phyloP scores from a whole-genome alignment of 2,329 filamentous ascomycete genomes.

The Coniella vitis region DNA sequence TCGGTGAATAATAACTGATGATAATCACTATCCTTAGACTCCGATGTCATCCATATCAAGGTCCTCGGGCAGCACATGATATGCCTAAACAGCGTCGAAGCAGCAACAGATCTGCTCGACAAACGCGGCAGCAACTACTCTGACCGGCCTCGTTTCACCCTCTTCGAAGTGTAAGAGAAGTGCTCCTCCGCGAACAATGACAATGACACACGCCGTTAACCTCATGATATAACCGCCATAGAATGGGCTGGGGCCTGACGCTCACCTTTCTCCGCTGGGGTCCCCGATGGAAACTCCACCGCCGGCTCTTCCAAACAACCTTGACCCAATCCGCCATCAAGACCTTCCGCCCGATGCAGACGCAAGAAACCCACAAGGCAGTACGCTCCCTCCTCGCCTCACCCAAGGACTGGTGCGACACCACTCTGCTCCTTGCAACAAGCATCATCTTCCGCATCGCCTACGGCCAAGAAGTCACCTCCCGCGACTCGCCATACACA shows the following conservation, averaged over 20 bases:
- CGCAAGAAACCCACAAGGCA: constrained; percentile 23
- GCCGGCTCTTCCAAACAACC: constrained; percentile 33
- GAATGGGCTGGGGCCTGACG: constrained; percentile 36
- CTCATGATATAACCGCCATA: constrained; percentile 8
- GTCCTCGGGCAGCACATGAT: constrained; percentile 26
- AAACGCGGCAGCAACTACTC: constrained; percentile 30
- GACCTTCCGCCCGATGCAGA: constrained; percentile 28
- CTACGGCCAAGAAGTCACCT: constrained; percentile 20
- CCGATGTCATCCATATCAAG: constrained; percentile 25
- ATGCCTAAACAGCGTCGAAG: constrained; percentile 29
- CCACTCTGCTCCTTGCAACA: constrained; percentile 21
- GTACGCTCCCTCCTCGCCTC: constrained; percentile 20
- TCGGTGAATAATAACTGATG: too few relatives aligned
- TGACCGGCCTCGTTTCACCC: constrained; percentile 32
- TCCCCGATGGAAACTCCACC: constrained; percentile 32
- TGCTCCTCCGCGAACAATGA: not conserved
- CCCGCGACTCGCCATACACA: constrained; percentile 20
- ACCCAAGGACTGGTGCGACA: constrained; percentile 19
- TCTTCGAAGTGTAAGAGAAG: constrained; percentile 25
- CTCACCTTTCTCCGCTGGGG: constrained; percentile 36
- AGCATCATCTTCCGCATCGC: constrained; percentile 23
- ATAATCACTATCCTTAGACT: constrained; percentile 11
- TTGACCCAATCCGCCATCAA: constrained; percentile 28
- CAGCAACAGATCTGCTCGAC: constrained; percentile 31
- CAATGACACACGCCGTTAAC: too few relatives aligned